phyloP scores from a whole-genome alignment of 176 grass and related monocot species.

The Luzula sylvatica region DNA sequence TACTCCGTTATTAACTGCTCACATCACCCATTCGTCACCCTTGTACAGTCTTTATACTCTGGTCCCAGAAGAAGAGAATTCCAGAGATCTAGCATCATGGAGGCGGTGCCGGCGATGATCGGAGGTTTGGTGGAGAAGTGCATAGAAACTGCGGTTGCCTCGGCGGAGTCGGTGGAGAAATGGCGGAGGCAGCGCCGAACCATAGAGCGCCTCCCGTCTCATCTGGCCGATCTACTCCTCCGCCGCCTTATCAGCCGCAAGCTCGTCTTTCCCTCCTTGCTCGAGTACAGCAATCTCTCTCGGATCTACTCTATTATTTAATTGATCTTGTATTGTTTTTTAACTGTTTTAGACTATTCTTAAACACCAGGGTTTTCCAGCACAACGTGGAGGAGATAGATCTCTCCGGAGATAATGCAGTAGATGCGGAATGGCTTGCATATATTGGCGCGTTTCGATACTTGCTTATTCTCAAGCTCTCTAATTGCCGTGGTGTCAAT shows the following conservation, averaged over 20 bases:
- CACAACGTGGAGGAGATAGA: constrained; percentile 50
- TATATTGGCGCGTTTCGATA: constrained; percentile 66
- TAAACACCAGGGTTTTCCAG: constrained; percentile 52
- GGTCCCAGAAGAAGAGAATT: too few species aligned
- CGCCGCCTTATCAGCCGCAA: constrained; percentile 44
- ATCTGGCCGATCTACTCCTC: constrained; percentile 65
- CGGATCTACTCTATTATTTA: not conserved
- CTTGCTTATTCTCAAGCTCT: constrained; percentile 41
- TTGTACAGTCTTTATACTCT: not conserved
- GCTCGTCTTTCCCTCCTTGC: constrained; percentile 69
- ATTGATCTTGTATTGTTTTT: not conserved
- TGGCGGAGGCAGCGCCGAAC: constrained; percentile 81
- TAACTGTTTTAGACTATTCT: not conserved
- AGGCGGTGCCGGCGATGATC: not conserved
- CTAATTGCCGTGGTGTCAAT: constrained; percentile 60
- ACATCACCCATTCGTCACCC: constrained; percentile 11
- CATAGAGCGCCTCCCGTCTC: constrained; percentile 58
- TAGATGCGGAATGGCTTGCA: constrained; percentile 70
- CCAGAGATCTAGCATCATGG: not conserved
- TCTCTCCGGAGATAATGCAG: constrained; percentile 33
- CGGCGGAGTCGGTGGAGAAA: constrained; percentile 40
- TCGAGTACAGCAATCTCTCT: constrained; percentile 32
- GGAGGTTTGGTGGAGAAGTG: constrained; percentile 38
- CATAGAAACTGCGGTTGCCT: constrained; percentile 44
- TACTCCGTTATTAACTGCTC: not conserved